Base-by-base conservation (phyloP, 306 rosid genomes). In the Vigna unguiculata region DNA sequence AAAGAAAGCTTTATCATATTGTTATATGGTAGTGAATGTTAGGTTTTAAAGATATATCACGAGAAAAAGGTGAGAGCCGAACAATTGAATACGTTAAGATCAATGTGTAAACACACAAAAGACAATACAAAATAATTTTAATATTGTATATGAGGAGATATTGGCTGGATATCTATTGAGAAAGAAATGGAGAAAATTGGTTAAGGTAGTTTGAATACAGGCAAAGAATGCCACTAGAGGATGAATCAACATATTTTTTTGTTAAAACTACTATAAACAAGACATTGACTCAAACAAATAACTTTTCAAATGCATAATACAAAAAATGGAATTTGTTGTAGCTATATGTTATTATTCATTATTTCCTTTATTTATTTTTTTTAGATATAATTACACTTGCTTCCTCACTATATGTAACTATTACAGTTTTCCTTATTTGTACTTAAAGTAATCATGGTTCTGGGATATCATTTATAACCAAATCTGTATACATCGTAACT, bases 281-380 rank as follows among this genome's bases (percentile, higher is more conserved):
- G 67, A 66, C 11, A 49, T 48, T n/a, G 68, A 69, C 46, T 63
- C 71, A 30, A 68, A 38, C 53, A 67, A 79, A 40, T 79, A 59
- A 60, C 13, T 41, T 20, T 80, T 41, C 34, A 71, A 63, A 28
- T 16, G 53, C 40, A 58, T 22, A 49, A 71, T 69, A 24, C 19
- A 73, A 66, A 67, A 74, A 47, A 62, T 13, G 9, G 15, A 68
- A 43, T 58, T 25, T 25, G 40, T 25, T 58, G 40, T 25, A 59
- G 43, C 66, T 28, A 4, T 57, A 24, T 14, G 30, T 59, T 59
- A 28, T 30, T 59, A 4, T 24, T 49, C 1, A 58, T 59, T 30
- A 59, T 15, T 59, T 59, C 6, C 43, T 59, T 15, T 59, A 5
- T 59, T 57, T 14, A 13, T 59, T 59, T 15, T 28, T 15, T n/a